Evolutionary conservation across 2,329 filamentous ascomycete species (phyloP).

Genomic region (Pyrenophora tritici-repentis): DNA sequence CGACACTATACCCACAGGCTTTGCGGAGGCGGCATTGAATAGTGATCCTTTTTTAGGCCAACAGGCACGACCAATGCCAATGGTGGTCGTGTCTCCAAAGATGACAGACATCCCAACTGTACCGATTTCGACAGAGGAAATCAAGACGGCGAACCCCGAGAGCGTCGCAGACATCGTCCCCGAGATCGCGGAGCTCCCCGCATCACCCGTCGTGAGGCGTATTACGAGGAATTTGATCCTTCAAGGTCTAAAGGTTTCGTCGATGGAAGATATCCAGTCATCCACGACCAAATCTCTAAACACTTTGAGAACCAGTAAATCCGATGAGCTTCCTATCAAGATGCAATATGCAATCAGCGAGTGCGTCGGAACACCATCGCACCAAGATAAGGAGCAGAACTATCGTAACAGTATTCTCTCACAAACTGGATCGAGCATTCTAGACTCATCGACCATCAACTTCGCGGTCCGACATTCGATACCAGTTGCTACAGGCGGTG

Average conservation of each 20-base stretch:
- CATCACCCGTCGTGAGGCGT: constrained; percentile 38
- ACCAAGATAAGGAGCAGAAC: constrained; percentile 1
- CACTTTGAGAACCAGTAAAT: background rate
- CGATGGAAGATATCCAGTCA: constrained; percentile 28
- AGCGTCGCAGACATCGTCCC: background rate
- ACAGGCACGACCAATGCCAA: constrained; percentile 8
- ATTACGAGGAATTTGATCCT: constrained; percentile 43
- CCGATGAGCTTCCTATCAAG: background rate
- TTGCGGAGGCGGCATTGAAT: constrained; percentile 25
- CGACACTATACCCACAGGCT: constrained; percentile 40
- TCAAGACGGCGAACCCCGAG: background rate
- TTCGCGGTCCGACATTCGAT: constrained; percentile 38
- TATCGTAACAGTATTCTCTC: constrained; percentile 34
- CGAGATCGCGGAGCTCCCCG: constrained; percentile 34
- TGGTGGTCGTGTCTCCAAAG: constrained; percentile 12
- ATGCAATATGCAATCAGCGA: constrained; percentile 1
- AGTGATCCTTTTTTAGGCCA: constrained; percentile 9
- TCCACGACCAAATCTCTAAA: constrained; percentile 6
- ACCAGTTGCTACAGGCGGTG: constrained; percentile 29
- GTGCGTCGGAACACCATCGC: background rate
- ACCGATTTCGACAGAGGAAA: background rate
- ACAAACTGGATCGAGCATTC: constrained; percentile 29
- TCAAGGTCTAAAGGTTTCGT: constrained; percentile 33
- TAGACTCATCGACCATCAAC: constrained; percentile 42
- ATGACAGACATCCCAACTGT: constrained; percentile 2